A percentile compares a stretch with the other conserved stretches of the same genome.
These are phyloP conservation scores for Trichophyton verrucosum DNA, from an alignment of 2,329 filamentous ascomycete species.

Conservation along the genomic window DNA sequence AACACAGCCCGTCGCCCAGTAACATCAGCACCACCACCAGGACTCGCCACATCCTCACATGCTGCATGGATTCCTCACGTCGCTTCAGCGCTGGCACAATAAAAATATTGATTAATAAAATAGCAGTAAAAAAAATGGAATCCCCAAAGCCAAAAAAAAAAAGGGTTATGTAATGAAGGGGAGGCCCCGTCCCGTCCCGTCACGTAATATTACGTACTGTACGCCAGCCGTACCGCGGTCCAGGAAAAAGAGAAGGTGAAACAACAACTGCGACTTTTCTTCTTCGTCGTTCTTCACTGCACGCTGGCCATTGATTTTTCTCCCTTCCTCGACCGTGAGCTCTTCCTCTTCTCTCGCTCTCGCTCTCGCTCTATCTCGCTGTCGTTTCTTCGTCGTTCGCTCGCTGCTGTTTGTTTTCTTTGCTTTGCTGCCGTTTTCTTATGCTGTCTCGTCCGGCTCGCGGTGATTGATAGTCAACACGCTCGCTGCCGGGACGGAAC, in stretches of 20 bases:
- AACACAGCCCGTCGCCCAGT: neutral
- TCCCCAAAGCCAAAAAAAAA: no score
- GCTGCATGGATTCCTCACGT: no score
- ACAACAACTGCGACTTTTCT: neutral
- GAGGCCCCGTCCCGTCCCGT: neutral
- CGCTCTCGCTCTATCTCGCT: neutral
- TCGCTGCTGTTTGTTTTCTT: neutral
- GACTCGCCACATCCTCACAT: neutral
- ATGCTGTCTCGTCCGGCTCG: neutral
- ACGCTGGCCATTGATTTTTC: neutral
- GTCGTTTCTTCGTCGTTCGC: neutral
- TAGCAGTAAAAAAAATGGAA: no score
- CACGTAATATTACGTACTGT: neutral
- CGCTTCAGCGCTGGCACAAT: no score
- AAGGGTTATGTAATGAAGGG: neutral
- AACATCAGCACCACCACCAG: no score
- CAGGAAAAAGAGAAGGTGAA: slow-evolving; percentile 1
- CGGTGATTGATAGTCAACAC: neutral
- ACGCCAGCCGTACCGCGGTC: neutral
- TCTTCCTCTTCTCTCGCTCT: neutral
- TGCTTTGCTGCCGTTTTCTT: neutral
- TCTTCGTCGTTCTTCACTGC: neutral
- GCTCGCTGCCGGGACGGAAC: neutral
- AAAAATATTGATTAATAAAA: no score
- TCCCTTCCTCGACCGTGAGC: neutral